Percentiles rank a stretch among this genome's conserved stretches.
phyloP scores from a whole-genome alignment of 352 stramenopile genomes.

The Globisporangium echinulatum region DNA sequence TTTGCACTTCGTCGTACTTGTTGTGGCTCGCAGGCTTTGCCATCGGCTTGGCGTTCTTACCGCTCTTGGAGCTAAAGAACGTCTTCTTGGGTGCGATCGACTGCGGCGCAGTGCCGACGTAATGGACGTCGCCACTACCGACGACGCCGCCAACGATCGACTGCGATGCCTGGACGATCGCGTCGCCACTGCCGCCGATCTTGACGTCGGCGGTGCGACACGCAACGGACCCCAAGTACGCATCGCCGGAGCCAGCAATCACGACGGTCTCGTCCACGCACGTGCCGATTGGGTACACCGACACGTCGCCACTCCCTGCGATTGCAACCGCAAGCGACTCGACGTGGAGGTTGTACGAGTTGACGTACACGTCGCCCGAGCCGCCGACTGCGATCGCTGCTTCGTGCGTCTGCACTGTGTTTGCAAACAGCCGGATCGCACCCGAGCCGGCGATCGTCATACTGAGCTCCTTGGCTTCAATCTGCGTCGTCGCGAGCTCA shows the following conservation, averaged over 20 bases:
- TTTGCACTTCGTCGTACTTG: conserved; percentile 4
- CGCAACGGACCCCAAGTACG: conserved; percentile 32
- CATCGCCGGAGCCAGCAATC: conserved; percentile 33
- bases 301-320: conserved; percentile 36
- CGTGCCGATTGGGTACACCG: conserved; percentile 29
- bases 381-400: conserved; percentile 8
- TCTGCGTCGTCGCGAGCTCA: conserved; percentile 14
- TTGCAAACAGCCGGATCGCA: conserved; percentile 11
- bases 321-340: conserved; percentile 16
- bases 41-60: conserved; percentile 18
- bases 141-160: conserved; percentile 1
- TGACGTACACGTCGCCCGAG: conserved; percentile 15
- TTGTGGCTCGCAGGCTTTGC: conserved; percentile 13
- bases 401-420: conserved; percentile 18
- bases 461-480: background rate
- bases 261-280: conserved; percentile 39
- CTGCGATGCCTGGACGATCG: conserved; percentile 8
- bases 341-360: conserved; percentile 12
- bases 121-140: conserved; percentile 19
- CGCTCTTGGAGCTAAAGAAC: conserved; percentile 6
- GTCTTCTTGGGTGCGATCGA: conserved; percentile 16
- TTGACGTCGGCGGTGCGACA: conserved; percentile 27
- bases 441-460: too few species aligned
- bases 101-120: conserved; percentile 13
- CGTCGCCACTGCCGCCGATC: conserved; percentile 27